Evolutionary conservation across 176 grass and related monocot species (phyloP).

Genomic region (Pontederia crassipes): DNA sequence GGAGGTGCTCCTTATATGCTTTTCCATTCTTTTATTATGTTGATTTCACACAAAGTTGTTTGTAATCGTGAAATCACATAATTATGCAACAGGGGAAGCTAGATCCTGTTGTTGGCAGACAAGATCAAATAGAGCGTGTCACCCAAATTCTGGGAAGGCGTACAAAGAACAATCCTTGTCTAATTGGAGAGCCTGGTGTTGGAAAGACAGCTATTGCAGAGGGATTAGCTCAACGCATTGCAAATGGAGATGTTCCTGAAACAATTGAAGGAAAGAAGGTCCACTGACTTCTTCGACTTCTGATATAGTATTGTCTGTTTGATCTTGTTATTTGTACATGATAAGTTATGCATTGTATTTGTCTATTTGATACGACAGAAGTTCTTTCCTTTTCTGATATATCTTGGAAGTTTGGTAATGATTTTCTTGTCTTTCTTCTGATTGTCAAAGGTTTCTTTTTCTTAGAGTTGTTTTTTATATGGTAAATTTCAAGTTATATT

Average conservation of each 20-base stretch:
- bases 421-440: too few relatives aligned
- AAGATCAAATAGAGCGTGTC: slow-evolving; percentile 82
- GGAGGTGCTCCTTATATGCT: slow-evolving; percentile 39
- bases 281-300: background rate
- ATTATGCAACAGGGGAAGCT: slow-evolving; percentile 59
- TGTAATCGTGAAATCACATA: background rate
- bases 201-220: slow-evolving; percentile 97
- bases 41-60: background rate
- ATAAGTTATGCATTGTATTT: too few relatives aligned
- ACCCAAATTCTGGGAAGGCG: slow-evolving; percentile 88
- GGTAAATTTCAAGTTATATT: background rate
- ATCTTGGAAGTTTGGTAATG: too few relatives aligned
- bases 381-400: too few relatives aligned
- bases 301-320: background rate
- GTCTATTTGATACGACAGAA: too few relatives aligned
- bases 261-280: slow-evolving; percentile 97
- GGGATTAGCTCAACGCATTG: slow-evolving; percentile 84
- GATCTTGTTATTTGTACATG: too few relatives aligned
- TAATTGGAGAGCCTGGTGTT: slow-evolving; percentile 98
- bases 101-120: slow-evolving; percentile 92
- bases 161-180: slow-evolving; percentile 96
- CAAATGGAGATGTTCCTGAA: slow-evolving; percentile 86
- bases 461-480: too few relatives aligned
- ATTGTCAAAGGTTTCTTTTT: too few relatives aligned
- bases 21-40: background rate